phyloP scores from a whole-genome alignment of 345 rosid genomes.

The Ceriops zippeliana region DNA sequence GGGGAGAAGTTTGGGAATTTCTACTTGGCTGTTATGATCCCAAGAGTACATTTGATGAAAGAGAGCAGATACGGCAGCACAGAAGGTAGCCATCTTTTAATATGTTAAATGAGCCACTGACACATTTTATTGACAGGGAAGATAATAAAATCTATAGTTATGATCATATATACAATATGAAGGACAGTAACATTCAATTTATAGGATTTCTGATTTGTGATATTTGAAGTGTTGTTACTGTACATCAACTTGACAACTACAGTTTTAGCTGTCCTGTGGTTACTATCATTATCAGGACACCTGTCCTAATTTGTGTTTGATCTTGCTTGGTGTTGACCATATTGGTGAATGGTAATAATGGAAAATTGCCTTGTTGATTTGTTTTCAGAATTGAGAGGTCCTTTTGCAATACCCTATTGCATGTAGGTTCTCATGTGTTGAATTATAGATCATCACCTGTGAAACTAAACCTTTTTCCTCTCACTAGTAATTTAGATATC shows the following conservation, averaged over 20 bases:
- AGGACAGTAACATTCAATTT: not conserved
- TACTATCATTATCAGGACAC: not conserved
- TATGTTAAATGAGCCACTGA: not conserved
- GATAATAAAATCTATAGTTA: too few species aligned
- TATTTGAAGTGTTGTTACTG: not conserved
- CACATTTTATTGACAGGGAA: too few species aligned
- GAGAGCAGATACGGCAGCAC: conserved; percentile 64
- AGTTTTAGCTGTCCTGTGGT: not conserved
- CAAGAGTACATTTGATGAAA: conserved; percentile 80
- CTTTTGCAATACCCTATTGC: not conserved
- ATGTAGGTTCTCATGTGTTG: not conserved
- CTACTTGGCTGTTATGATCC: conserved; percentile 92
- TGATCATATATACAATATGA: too few species aligned
- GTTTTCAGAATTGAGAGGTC: not conserved
- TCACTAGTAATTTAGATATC: not conserved
- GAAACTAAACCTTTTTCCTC: not conserved
- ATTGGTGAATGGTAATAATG: not conserved
- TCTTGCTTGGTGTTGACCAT: not conserved
- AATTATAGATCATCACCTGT: not conserved
- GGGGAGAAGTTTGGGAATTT: conserved; percentile 99
- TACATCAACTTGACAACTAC: not conserved
- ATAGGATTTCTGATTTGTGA: not conserved
- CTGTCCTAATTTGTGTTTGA: not conserved
- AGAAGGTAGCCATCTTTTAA: conserved; percentile 57
- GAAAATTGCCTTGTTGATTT: not conserved